A percentile compares a stretch with the other conserved stretches of the same genome.
Conservation (phyloP, 139 green algal species). For the Ettlia oleoabundans region DNA sequence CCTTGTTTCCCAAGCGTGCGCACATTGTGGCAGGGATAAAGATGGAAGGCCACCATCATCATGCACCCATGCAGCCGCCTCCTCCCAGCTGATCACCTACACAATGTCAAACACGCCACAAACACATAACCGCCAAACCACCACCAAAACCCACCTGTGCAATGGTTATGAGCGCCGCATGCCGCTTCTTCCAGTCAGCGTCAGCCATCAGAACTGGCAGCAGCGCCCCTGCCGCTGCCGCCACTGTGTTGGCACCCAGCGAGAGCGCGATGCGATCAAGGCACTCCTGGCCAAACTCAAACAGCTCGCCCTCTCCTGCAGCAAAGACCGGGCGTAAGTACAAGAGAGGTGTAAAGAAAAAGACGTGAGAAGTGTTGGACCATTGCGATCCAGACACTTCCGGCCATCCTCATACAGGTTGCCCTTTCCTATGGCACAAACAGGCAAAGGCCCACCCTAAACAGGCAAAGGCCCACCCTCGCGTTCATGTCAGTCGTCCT, state of each 20-base stretch:
- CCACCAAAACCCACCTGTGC: background rate
- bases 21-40: too few relatives aligned
- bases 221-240: constrained; percentile 76
- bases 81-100: background rate
- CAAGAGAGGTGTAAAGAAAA: background rate
- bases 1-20: background rate
- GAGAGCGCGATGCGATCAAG: constrained; percentile 93
- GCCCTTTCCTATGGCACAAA: too few relatives aligned
- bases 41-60: too few relatives aligned
- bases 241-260: constrained; percentile 90
- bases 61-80: background rate
- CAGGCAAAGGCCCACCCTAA: too few relatives aligned
- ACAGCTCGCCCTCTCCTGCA: constrained; percentile 82
- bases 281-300: constrained; percentile 88
- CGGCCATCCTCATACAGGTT: too few relatives aligned
- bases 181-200: constrained; percentile 89
- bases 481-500: too few relatives aligned
- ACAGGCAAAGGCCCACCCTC: too few relatives aligned
- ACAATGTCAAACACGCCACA: background rate
- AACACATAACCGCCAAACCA: background rate
- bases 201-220: constrained; percentile 81
- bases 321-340: background rate
- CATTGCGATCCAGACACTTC: too few relatives aligned
- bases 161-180: constrained; percentile 88
- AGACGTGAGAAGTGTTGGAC: too few relatives aligned